Base-by-base conservation (phyloP, 768 basidiomycete genomes). In the Termitomyces sp. region DNA sequence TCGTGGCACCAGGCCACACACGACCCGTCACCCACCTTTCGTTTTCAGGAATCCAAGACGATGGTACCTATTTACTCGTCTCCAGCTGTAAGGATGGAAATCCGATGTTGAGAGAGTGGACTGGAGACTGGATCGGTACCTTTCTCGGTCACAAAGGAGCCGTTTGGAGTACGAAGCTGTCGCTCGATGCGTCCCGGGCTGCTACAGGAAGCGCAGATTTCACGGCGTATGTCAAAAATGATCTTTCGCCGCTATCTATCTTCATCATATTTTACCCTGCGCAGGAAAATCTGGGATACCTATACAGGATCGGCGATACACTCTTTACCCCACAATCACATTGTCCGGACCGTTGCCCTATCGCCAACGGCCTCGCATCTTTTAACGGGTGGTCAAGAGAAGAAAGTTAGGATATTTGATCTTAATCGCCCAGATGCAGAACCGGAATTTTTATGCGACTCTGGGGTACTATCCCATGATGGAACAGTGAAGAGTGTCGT, bases 11-110 rank as follows among this genome's bases (percentile, higher is more conserved):
- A 66, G 90, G 90, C 60, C 90, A 92, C 70, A 92, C 90, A 37
- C 82, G 90, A 69, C 90, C 90, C 60, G 92, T 98, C 66, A 93
- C 92, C 34, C 93, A 97, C 71, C 87, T 98, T 62, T 93, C 93
- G 57, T 98, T 97, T 77, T 95, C 94, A 24, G 76, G 85, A 15
- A 81, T 91, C 63, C 85, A 93, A 69, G 82, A 93, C 24, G 95
- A 98, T 73, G 83, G 85, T 62, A 85, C 87, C 46, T 98, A 88
- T 74, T 78, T 98, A 62, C 82, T 99, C 62, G 89, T 98, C 68
- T 98, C 95, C 58, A 91, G 91, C 66, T 98, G 97, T 80, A 99
- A 98, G 76, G 97, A 98, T 80, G 97, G 97, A 36, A 98, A 94
- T 67, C 95, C 94, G 47, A 95, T 96, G 93, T 77, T 97, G 65